These are phyloP conservation scores for Erigeron philadelphicus DNA, from an alignment of 140 eudicot genomes.

Conservation along the genomic window DNA sequence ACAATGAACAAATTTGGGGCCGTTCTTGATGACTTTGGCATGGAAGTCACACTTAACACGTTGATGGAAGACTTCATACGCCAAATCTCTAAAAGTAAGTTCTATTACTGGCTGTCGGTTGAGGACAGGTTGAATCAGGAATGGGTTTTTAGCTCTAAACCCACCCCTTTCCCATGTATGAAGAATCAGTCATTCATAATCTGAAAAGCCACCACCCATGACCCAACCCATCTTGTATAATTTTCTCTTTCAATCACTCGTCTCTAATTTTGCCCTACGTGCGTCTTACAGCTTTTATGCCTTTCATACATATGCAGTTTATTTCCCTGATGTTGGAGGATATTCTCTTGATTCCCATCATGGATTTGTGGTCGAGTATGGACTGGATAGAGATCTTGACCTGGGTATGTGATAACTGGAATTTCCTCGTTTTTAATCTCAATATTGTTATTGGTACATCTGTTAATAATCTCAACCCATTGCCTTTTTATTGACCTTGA, in stretches of 20 bases:
- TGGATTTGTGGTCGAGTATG: constrained; percentile 94
- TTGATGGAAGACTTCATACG: constrained; percentile 78
- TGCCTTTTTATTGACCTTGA: not conserved
- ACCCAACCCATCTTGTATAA: too few relatives aligned
- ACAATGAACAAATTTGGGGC: constrained; percentile 88
- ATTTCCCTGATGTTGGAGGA: constrained; percentile 89
- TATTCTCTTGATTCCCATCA: constrained; percentile 85
- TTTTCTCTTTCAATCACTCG: too few relatives aligned
- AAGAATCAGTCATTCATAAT: too few relatives aligned
- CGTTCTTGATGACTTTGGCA: constrained; percentile 95
- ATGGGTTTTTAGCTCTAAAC: too few relatives aligned
- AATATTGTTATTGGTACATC: constrained; percentile 4
- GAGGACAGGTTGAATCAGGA: too few relatives aligned
- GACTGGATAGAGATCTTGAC: constrained; percentile 80
- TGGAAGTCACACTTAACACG: constrained; percentile 80
- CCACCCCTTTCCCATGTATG: too few relatives aligned
- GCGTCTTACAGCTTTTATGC: not conserved
- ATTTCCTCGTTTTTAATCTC: not conserved
- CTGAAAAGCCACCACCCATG: too few relatives aligned
- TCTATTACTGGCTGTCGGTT: not conserved
- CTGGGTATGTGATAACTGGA: constrained; percentile 44
- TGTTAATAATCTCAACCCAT: not conserved
- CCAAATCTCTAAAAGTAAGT: constrained; percentile 65
- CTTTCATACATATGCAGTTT: constrained; percentile 48
- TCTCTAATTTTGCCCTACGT: not conserved